phyloP scores from a whole-genome alignment of 345 rosid species.

The Leavenworthia alabamica region DNA sequence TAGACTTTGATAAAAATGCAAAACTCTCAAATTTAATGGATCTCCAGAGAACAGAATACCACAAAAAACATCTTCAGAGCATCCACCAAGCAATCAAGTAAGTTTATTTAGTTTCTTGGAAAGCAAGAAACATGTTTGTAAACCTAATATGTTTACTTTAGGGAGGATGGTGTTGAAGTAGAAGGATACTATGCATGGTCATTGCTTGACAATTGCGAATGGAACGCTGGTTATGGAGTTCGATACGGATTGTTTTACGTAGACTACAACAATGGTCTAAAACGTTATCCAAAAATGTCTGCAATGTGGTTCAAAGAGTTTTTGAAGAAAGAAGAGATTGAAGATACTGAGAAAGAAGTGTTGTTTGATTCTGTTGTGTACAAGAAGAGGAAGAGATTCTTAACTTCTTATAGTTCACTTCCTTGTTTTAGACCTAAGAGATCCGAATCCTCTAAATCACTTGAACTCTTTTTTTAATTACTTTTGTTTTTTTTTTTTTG shows the following conservation, averaged over 20 bases:
- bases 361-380: too few relatives aligned
- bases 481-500: background rate
- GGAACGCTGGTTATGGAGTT: constrained; percentile 47
- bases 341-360: too few relatives aligned
- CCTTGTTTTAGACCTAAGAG: constrained; percentile 26
- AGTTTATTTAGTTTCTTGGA: too few relatives aligned
- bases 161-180: constrained; percentile 47
- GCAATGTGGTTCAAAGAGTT: constrained; percentile 59
- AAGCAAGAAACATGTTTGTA: too few relatives aligned
- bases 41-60: constrained; percentile 32
- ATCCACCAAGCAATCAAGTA: constrained; percentile 31
- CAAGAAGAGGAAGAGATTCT: constrained; percentile 28
- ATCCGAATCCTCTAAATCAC: constrained; percentile 31
- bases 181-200: constrained; percentile 59
- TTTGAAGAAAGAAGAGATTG: constrained; percentile 35
- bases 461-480: constrained; percentile 22
- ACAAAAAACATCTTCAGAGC: constrained; percentile 35
- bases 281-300: constrained; percentile 54
- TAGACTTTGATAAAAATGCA: constrained; percentile 22
- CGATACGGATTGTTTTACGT: constrained; percentile 48
- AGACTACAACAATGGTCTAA: constrained; percentile 43
- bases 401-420: constrained; percentile 18
- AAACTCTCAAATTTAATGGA: constrained; percentile 33
- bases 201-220: constrained; percentile 55
- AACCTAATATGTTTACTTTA: too few relatives aligned